phyloP scores from a whole-genome alignment of 192 early-diverging fungal genomes.

The Linnemannia hyalina region DNA sequence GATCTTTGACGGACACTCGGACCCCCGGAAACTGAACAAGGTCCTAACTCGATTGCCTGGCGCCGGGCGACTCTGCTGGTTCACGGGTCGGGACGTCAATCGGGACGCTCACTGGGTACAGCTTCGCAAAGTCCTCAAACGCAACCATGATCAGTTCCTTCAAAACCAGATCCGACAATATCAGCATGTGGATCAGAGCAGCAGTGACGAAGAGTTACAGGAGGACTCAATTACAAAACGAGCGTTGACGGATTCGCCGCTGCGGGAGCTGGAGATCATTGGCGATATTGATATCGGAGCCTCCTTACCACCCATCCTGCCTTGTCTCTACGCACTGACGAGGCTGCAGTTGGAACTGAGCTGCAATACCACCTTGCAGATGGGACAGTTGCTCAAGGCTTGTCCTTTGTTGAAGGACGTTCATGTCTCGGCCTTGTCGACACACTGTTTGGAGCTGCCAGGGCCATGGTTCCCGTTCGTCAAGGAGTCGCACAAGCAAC shows the following conservation, averaged over 20 bases:
- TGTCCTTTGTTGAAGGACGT: background rate
- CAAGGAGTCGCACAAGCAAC: background rate
- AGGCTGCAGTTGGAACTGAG: background rate
- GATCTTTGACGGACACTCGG: conserved; percentile 1
- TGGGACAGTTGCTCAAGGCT: background rate
- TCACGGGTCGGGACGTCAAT: background rate
- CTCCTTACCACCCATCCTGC: background rate
- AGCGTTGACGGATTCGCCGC: background rate
- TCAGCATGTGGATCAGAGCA: background rate
- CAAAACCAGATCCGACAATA: background rate
- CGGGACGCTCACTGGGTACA: background rate
- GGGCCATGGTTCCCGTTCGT: background rate
- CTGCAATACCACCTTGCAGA: background rate
- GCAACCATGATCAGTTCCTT: background rate
- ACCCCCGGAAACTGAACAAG: background rate
- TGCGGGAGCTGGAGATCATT: conserved; percentile 1
- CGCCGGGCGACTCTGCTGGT: background rate
- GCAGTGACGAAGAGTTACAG: background rate
- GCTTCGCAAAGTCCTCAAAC: background rate
- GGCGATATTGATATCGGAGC: background rate
- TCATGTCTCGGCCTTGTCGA: background rate
- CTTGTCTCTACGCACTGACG: background rate
- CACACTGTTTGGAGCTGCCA: background rate
- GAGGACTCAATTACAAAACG: background rate
- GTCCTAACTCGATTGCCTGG: background rate